Base-by-base conservation (phyloP, 1,284 basidiomycete genomes). In the Rhodotorula mucilaginosa region DNA sequence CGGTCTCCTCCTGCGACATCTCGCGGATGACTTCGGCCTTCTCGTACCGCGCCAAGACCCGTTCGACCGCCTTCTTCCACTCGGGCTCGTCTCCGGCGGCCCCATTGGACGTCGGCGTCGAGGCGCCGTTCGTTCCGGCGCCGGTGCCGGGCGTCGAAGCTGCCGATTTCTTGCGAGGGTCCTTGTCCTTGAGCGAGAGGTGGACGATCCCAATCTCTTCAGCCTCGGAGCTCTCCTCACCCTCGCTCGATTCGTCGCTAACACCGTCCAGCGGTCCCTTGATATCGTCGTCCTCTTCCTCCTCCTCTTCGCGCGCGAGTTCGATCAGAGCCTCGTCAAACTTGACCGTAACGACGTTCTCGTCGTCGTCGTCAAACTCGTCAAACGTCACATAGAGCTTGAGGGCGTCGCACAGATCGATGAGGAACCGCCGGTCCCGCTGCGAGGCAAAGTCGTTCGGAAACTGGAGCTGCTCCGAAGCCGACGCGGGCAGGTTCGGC, bases 1-100 rank as follows among this genome's bases (percentile, higher is more conserved):
- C 92, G 78, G 91, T 90, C 63, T 88, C 89, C 7, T 86, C 88
- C 47, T 86, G 86, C 71, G 87, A 69, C 52, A 80, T 87, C 58
- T 88, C 88, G 67, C 86, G 85, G 76, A 86, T 83, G 19, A 93
- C 87, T 58, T 88, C 89, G 23, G 94, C 92, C 80, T 89, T 91
- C 76, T 88, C 87, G 79, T 97, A 99, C 83, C 96, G 96, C 74
- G 84, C 84, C 78, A 98, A 72, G 46, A 97, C 91, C 7, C 94
- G 85, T 76, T 91, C 87, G 59, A 97, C 87, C 0, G 93, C 94
- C 19, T 82, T 83, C 26, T 82, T 82, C 65, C 86, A 85, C 80
- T 92, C 90, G 31, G 84, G 83, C 62, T 87, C 65, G 51, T 58
- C 66, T 44, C 39, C 39, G 39, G 39, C 39, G 39, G 10, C 60